Conservation (phyloP, 768 basidiomycete species). For the Russula dissimulans region DNA sequence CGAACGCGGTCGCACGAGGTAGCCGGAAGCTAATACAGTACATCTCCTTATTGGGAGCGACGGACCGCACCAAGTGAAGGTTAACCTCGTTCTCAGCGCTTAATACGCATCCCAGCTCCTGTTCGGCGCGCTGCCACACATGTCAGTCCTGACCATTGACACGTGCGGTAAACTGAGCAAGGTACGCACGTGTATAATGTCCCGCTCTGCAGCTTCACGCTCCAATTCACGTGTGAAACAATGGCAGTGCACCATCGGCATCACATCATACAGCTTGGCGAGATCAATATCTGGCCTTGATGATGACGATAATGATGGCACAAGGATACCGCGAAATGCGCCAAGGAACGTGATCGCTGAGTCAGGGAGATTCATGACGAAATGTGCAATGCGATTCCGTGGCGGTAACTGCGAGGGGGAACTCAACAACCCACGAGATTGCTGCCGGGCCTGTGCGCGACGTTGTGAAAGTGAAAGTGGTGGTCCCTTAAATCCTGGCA, state of each 20-base stretch:
- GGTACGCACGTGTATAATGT: constrained; percentile 68
- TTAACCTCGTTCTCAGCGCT: constrained; percentile 36
- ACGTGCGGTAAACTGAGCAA: constrained; percentile 3
- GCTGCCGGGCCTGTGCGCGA: constrained; percentile 35
- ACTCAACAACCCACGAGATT: constrained; percentile 4
- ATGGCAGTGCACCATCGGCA: constrained; percentile 94
- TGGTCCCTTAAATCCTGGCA: constrained; percentile 44
- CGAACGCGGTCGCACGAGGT: constrained; percentile 37
- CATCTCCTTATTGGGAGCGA: constrained; percentile 96
- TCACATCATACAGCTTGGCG: constrained; percentile 28
- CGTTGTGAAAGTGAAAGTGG: constrained; percentile 28
- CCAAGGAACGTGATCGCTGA: constrained; percentile 85
- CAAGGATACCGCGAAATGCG: constrained; percentile 71
- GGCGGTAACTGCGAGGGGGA: constrained; percentile 22
- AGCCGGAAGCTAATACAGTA: constrained; percentile 89
- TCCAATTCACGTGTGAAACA: constrained; percentile 90
- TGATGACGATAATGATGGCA: constrained; percentile 26
- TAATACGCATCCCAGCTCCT: constrained; percentile 48
- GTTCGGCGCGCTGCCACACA: constrained; percentile 55
- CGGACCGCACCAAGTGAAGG: constrained; percentile 78
- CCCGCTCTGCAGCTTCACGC: constrained; percentile 51
- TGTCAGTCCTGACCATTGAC: neutral
- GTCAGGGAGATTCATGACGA: constrained; percentile 97
- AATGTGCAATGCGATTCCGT: constrained; percentile 64
- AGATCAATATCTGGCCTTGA: constrained; percentile 35